Evolutionary conservation across 2,329 filamentous ascomycete species (phyloP).

Genomic region (Xylariaceae sp.): DNA sequence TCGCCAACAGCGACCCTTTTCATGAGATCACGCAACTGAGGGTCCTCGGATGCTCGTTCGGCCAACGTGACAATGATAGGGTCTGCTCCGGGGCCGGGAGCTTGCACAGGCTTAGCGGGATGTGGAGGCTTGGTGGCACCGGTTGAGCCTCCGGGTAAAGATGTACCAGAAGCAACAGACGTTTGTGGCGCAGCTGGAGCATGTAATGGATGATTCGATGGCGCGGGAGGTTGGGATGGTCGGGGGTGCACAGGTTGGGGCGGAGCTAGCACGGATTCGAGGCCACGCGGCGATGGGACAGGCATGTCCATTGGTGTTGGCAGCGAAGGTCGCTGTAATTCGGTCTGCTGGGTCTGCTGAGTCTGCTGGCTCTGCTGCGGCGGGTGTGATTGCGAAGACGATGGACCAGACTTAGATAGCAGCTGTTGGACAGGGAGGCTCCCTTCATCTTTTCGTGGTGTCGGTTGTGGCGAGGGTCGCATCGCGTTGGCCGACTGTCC

Average conservation of each 20-base stretch:
- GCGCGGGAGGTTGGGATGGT: conserved; percentile 28
- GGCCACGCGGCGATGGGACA: conserved; percentile 25
- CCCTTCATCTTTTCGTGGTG: conserved; percentile 3
- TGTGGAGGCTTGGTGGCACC: conserved; percentile 10
- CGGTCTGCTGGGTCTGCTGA: conserved; percentile 11
- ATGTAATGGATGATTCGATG: conserved; percentile 24
- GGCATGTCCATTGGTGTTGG: conserved; percentile 17
- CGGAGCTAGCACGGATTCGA: conserved; percentile 32
- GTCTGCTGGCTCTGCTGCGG: conserved; percentile 2
- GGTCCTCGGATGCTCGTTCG: conserved; percentile 67
- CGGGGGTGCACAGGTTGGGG: conserved; percentile 30
- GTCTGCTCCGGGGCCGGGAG: conserved; percentile 42
- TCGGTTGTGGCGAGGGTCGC: conserved; percentile 2
- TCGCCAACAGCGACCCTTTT: conserved; percentile 73
- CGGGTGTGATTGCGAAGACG: conserved; percentile 10
- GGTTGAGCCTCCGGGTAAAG: not conserved
- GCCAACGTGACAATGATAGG: conserved; percentile 78
- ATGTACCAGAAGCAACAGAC: not conserved
- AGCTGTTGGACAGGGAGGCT: conserved; percentile 5
- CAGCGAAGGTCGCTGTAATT: conserved; percentile 18
- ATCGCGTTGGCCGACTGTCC: conserved; percentile 1
- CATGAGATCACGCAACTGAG: conserved; percentile 71
- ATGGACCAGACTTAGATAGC: conserved; percentile 24
- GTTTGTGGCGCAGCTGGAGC: conserved; percentile 20
- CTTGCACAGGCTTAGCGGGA: conserved; percentile 22